Base-by-base conservation (phyloP, 495 filamentous ascomycete genomes). In the Immersiella caudata region DNA sequence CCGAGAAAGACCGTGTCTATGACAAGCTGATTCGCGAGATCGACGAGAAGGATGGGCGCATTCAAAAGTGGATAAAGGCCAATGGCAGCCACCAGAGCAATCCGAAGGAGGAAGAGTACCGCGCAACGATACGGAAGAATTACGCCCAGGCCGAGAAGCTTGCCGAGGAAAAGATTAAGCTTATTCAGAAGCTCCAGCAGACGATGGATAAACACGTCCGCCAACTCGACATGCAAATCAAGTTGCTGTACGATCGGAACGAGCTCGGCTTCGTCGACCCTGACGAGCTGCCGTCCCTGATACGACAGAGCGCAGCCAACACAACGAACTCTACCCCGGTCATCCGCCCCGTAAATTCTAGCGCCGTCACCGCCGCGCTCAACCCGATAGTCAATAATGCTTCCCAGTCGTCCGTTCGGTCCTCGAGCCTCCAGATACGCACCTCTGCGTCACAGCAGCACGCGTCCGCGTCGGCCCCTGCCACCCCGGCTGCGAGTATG, bases 121-220 rank as follows among this genome's bases (percentile, higher is more conserved):
- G 84, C 57, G 89, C 88, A 51, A 84, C 84, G 40, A 92, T 97
- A 60, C 76, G 86, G 27, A 86, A 91, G 65, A 90, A 89, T 70
- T 91, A 90, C 65, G 88, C 89, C 51, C 83, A 82, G 69, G 89
- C 89, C 40, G 84, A 92, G 69, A 83, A 88, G 62, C 78, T 98
- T 26, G 90, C 97, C 70, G 90, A 91, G 35, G 94, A 99, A 74
- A 98, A 99, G 83, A 84, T 95, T 36, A 84, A 83, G 9, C 81
- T 98, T 50, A 88, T 87, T 33, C 87, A 92, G 61, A 96, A 95
- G 74, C 88, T 93, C 8, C 85, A 89, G 67, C 80, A 85, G 21
- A 83, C 93, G 27, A 84, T 97, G 61, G 95, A 98, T 78, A 93
- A 95, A 35, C 93, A 98, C 73, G 85, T 94, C 73, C 92, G 91